Evolutionary conservation across 2,329 filamentous ascomycete genomes (phyloP).

Genomic region (Purpureocillium takamizusanense): DNA sequence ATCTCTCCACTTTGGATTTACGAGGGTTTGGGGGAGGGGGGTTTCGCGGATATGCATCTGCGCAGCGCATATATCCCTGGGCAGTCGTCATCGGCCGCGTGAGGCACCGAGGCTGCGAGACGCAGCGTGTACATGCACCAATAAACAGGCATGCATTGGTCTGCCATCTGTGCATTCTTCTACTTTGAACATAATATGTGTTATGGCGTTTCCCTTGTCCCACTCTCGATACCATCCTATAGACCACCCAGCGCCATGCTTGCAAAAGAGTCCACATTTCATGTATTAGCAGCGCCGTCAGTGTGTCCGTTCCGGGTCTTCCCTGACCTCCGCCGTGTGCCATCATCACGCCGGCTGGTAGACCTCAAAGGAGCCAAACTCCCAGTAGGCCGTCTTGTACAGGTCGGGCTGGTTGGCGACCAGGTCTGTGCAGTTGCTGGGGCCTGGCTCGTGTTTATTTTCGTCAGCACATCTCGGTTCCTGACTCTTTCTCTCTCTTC

Average conservation of each 20-base stretch:
- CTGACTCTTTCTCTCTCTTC: too few relatives aligned
- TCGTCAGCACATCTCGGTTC: neutral
- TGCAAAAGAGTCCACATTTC: too few relatives aligned
- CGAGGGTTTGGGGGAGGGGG: neutral
- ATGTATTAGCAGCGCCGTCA: too few relatives aligned
- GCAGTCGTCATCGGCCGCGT: too few relatives aligned
- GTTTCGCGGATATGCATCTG: neutral
- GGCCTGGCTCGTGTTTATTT: conserved; percentile 23
- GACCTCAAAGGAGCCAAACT: conserved; percentile 51
- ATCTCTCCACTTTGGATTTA: conserved; percentile 15
- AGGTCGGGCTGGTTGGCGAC: conserved; percentile 47
- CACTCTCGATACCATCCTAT: neutral
- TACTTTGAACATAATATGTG: too few relatives aligned
- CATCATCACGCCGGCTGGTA: conserved; percentile 35
- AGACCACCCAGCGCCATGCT: too few relatives aligned
- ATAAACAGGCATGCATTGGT: neutral
- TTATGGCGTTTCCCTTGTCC: too few relatives aligned
- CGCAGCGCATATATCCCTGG: too few relatives aligned
- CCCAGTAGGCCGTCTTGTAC: conserved; percentile 56
- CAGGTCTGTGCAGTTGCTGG: conserved; percentile 46
- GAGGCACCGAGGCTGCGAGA: neutral
- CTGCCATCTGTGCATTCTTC: too few relatives aligned
- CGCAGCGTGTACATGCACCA: neutral
- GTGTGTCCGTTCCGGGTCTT: too few relatives aligned
- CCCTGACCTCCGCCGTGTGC: too few relatives aligned